Evolutionary conservation across 2,329 filamentous ascomycete species (phyloP), one percentile per base, ranked within the genome.

Genomic region (Aspergillus ochraceoroseus): DNA sequence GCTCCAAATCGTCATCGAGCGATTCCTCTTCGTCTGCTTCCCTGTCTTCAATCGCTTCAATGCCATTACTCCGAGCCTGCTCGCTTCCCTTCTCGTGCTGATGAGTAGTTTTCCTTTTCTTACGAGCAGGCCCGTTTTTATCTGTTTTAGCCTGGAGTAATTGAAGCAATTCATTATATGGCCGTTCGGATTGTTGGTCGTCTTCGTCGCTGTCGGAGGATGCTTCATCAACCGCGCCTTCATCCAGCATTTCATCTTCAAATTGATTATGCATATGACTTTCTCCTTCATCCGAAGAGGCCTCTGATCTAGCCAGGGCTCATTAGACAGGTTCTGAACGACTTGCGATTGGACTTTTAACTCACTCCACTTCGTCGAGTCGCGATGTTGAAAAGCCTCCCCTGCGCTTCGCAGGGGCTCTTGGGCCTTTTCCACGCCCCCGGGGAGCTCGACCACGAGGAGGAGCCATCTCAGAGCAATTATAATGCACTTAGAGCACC

Each of bases 141-240:
- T 65, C 61, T 11, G 61, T 57, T 11, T 59, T 53, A 37, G 70
- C 54, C 41, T 72, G 68, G 14, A 82, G 68, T 2, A 78, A 68
- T 46, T 77, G 71, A 11, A 83, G 63, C 11, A 83, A 64, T 32
- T 71, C 64, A 40, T 72, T 75, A 55, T 82, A 83, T 7, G 77
- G 72, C 20, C 62, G 66, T 43, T 49, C 61, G 3, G 53, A 51
- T 18, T 52, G 46, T 32, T 62, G 46, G 19, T 72, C 69, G 32
- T 73, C 73, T 26, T 64, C 66, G 13, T 67, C 66, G 43, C 62
- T 67, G 14, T 63, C 68, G 18, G 60, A 62, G 1, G 71, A 70
- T 14, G 44, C 54, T 7, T 61, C 58, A 6, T 61, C 57, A 44
- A 57, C 50, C 15, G 43, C 26, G 12, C 51, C 52, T 9, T 73